phyloP scores from a whole-genome alignment of 108 stramenopile species.

The Cyclostephanos tholiformis region DNA sequence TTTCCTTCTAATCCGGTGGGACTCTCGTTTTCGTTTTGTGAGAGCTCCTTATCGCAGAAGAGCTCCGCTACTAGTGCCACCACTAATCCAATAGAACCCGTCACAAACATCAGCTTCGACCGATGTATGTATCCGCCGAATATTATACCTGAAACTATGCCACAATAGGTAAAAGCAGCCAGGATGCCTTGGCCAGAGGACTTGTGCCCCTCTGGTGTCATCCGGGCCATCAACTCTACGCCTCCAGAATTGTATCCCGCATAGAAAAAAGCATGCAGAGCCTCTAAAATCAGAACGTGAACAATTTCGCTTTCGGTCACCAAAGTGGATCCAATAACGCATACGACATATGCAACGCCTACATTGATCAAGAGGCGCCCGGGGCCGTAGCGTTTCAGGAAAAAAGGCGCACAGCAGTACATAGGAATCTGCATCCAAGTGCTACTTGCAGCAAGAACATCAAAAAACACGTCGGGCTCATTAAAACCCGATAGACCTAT shows the following conservation, averaged over 20 bases:
- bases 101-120: neutral
- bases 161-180: conserved; percentile 45
- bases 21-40: neutral
- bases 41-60: conserved; percentile 11
- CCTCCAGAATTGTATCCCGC: conserved; percentile 50
- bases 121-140: conserved; percentile 50
- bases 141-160: conserved; percentile 54
- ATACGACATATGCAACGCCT: conserved; percentile 53
- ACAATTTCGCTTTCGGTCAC: conserved; percentile 47
- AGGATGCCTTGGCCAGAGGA: conserved; percentile 64
- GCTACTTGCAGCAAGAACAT: conserved; percentile 54
- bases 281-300: conserved; percentile 62
- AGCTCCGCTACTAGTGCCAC: conserved; percentile 29
- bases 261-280: conserved; percentile 74
- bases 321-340: conserved; percentile 65
- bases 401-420: conserved; percentile 55
- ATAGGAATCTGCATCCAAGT: conserved; percentile 65
- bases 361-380: conserved; percentile 49
- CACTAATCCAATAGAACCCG: conserved; percentile 18
- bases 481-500: conserved; percentile 64
- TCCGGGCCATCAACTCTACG: conserved; percentile 51
- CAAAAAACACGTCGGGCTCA: conserved; percentile 64
- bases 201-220: conserved; percentile 55
- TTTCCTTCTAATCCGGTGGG: neutral
- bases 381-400: conserved; percentile 50